These are phyloP conservation scores for Backusella parvicylindrica DNA, from an alignment of 192 early-diverging fungal species.

Conservation along the genomic window DNA sequence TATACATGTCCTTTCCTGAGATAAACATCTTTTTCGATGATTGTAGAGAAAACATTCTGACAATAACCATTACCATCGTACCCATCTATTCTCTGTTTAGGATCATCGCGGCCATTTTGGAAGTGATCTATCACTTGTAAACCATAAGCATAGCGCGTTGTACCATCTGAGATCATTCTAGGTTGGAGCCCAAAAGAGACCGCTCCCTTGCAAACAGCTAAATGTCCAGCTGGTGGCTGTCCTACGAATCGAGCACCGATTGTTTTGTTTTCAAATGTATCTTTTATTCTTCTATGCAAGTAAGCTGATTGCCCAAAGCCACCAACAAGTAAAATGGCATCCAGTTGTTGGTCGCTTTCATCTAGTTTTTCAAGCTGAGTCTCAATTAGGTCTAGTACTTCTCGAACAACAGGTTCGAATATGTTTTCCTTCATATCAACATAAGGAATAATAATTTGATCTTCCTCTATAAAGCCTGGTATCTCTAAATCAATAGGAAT, in stretches of 20 bases:
- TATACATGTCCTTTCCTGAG: neutral
- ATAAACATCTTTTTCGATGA: neutral
- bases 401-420: conserved; percentile 44
- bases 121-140: conserved; percentile 41
- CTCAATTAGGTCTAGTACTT: conserved; percentile 42
- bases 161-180: conserved; percentile 39
- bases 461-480: conserved; percentile 8
- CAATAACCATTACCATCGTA: neutral
- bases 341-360: conserved; percentile 6
- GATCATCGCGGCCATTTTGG: neutral
- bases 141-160: conserved; percentile 44
- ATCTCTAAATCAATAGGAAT: neutral
- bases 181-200: conserved; percentile 48
- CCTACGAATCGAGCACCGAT: conserved; percentile 44
- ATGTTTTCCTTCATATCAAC: conserved; percentile 42
- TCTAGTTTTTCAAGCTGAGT: conserved; percentile 40
- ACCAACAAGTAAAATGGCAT: conserved; percentile 49
- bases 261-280: conserved; percentile 33
- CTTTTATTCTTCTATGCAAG: conserved; percentile 39
- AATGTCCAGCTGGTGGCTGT: conserved; percentile 38
- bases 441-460: conserved; percentile 34
- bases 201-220: conserved; percentile 47
- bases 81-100: neutral
- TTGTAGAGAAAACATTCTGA: neutral
- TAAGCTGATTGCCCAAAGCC: conserved; percentile 52